Base-by-base conservation (phyloP, 129 eudicot genomes). In the Sambucus nigra region DNA sequence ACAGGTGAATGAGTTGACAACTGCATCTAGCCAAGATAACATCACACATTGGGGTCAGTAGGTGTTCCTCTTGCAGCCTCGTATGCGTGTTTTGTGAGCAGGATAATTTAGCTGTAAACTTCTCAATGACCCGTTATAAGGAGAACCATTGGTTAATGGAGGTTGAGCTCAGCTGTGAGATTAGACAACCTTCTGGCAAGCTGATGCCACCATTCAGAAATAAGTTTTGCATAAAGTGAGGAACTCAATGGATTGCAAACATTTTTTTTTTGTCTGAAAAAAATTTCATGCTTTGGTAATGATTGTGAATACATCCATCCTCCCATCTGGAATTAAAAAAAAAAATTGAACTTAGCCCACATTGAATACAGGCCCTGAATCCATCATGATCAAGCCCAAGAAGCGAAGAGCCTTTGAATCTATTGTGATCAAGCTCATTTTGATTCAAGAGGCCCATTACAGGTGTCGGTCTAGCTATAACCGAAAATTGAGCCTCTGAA, bases 21-120 rank as follows among this genome's bases (percentile, higher is more conserved):
- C 99, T 51, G 99, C 89, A 54, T 96, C 96, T 2, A 77, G 79
- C 38, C 48, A 69, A 59, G 69, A 82, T 55, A 51, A 33, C 42
- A 61, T 80, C 61, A 92, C 99, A 4, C 99, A 92, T 57, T 92
- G 99, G 99, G 99, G 99, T 25, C 99, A 92, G 73, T 96, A 92
- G 88, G 80, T 80, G 24, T 80, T 80, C 66, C 79, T 83, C 40
- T 57, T 82, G 57, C 76, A 92, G 63, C 88, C 87, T 25, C 71
- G 87, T 50, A 55, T 29, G 0, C 60, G 53, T 25, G 86, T 72
- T 59, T n/a, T 55, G 44, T 29, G 49, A 64, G 25, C 81, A 77
- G 40, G 89, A 92, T 14, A 64, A 55, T 38, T 14, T 92, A 41
- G 57, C 16, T 19, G 45, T 80, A 27, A 35, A 81, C 14, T 80